phyloP scores from a whole-genome alignment of 2,329 filamentous ascomycete genomes.

The Aspergillus ustus region DNA sequence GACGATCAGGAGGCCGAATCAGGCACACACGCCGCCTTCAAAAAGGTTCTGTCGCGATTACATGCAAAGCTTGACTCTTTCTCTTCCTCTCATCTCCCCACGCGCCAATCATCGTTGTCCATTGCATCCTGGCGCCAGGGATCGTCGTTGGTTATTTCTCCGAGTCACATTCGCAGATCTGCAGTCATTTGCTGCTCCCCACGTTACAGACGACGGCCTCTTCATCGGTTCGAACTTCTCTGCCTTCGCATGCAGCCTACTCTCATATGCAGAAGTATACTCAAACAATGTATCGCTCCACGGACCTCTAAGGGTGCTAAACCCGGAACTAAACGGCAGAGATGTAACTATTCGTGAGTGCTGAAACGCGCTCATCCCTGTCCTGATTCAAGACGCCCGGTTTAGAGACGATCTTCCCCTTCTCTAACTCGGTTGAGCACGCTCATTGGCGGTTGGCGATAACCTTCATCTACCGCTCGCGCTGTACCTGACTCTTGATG shows the following conservation, averaged over 20 bases:
- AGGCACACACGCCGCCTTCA: conserved; percentile 12
- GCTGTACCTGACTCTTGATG: conserved; percentile 2
- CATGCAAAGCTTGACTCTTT: conserved; percentile 5
- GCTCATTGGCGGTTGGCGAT: conserved; percentile 3
- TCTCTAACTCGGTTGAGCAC: neutral
- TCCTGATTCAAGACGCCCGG: neutral
- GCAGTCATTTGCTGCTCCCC: conserved; percentile 7
- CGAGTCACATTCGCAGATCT: conserved; percentile 2
- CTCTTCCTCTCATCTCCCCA: conserved; percentile 9
- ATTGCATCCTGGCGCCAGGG: neutral
- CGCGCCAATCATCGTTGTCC: conserved; percentile 1
- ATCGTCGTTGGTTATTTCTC: neutral
- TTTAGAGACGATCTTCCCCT: neutral
- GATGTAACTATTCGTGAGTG: neutral
- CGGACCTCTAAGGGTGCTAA: neutral
- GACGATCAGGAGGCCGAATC: conserved; percentile 13
- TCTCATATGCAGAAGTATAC: neutral
- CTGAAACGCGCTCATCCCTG: conserved; percentile 4
- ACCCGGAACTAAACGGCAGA: neutral
- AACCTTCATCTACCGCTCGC: neutral
- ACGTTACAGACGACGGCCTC: neutral
- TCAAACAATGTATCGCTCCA: neutral
- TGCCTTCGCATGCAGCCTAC: neutral
- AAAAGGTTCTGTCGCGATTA: conserved; percentile 8
- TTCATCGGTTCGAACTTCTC: neutral